These are phyloP conservation scores for Acanthamoeba divionensis DNA, from an alignment of 208 protist species.

Conservation along the genomic window DNA sequence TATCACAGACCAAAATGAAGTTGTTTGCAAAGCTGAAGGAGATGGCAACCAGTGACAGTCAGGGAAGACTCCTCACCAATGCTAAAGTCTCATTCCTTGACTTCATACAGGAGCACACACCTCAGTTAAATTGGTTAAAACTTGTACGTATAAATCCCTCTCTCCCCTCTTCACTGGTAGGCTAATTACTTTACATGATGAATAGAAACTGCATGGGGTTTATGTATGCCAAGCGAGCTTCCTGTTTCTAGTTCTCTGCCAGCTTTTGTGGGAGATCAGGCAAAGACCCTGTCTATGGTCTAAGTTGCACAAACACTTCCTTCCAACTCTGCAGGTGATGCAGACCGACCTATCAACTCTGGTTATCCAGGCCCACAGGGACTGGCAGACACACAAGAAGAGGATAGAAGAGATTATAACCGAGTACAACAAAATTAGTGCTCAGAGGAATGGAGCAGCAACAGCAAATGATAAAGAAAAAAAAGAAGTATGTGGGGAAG, in stretches of 20 bases:
- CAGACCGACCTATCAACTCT: background rate
- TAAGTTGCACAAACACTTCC: background rate
- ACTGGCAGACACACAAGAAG: background rate
- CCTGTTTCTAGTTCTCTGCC: background rate
- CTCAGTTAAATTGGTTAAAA: background rate
- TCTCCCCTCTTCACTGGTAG: too few relatives aligned
- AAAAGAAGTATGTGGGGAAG: background rate
- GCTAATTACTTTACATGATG: background rate
- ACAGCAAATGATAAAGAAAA: background rate
- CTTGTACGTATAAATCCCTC: background rate
- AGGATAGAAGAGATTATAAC: constrained; percentile 23
- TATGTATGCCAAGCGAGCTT: constrained; percentile 14
- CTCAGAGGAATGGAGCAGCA: background rate
- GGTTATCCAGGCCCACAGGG: background rate
- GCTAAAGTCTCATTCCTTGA: background rate
- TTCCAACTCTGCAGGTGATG: constrained; percentile 8
- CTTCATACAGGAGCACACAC: background rate
- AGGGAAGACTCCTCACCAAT: background rate
- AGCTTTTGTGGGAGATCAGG: constrained; percentile 23
- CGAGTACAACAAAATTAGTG: constrained; percentile 18
- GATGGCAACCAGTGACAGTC: background rate
- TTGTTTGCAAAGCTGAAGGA: background rate
- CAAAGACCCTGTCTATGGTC: background rate
- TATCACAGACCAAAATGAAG: background rate
- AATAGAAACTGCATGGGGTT: background rate